Base-by-base conservation (phyloP, 768 basidiomycete species). In the Clitopilus passeckerianus region DNA sequence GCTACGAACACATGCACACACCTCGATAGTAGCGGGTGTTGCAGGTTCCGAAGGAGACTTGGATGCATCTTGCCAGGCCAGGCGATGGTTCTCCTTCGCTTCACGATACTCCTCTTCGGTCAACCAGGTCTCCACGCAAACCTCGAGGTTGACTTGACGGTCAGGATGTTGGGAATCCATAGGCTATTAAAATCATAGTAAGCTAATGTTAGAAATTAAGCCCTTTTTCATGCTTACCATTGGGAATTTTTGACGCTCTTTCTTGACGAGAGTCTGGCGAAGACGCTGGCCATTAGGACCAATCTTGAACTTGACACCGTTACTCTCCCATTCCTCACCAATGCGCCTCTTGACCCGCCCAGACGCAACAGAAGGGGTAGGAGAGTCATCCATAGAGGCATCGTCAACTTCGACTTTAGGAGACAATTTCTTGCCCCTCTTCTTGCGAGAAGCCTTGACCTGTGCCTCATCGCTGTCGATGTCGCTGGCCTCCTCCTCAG, bases 101-200 rank as follows among this genome's bases (percentile, higher is more conserved):
- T 78, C 77, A 54, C 78, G 75, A 68, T 89, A 87, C 64, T 90
- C 86, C 59, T 85, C 87, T 58, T 91, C 90, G 10, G 85, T 85
- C 57, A 91, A 77, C 91, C 91, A 93, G 18, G 77, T 79, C 68
- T 91, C 90, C n/a, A 92, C 81, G 64, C 81, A 88, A 30, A 91
- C 85, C 61, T 89, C 85, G 23, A 91, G 73, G 60, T 85, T 83
- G 20, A 80, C 84, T 57, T 83, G 73, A 46, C 83, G 82, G 71
- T 93, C 91, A 4, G 89, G 87, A 68, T 93, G 90, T 60, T 83
- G 80, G 7, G 90, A 91, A 67, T 93, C 91, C 57, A 80, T 74
- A 2, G 91, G 91, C 91, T 92, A 63, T 35, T 15, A 35, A 58
- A 34, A 14, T 27, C 43, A 54, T 56, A 6, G 57, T 62, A 37